Evolutionary conservation across 768 basidiomycete species (phyloP).

Genomic region (Pleurotus ostreatus): DNA sequence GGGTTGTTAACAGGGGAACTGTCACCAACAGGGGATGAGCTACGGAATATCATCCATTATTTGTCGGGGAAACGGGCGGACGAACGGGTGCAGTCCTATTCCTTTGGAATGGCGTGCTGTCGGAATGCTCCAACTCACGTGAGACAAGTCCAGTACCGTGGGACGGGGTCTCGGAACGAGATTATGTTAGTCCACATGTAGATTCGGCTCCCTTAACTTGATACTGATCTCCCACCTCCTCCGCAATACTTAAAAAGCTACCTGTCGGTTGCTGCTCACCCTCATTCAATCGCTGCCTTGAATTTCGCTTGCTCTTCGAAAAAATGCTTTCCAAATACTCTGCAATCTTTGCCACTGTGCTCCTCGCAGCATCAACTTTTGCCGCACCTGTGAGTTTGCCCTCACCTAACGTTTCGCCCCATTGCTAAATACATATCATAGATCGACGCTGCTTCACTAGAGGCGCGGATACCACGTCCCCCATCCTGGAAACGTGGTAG

Average conservation of each 20-base stretch:
- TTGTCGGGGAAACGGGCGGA: conserved; percentile 7
- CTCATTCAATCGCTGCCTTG: neutral
- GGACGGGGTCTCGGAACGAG: conserved; percentile 8
- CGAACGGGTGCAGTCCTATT: neutral
- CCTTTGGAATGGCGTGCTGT: too few species aligned
- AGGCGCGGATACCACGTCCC: conserved; percentile 14
- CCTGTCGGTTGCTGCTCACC: conserved; percentile 2
- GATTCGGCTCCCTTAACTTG: neutral
- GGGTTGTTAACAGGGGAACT: conserved; percentile 6
- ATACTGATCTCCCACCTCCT: conserved; percentile 6
- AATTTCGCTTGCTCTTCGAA: neutral
- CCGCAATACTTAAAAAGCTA: conserved; percentile 2
- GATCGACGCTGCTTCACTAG: conserved; percentile 13
- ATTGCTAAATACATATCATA: conserved; percentile 1
- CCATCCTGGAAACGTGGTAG: conserved; percentile 16
- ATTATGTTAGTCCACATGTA: conserved; percentile 4
- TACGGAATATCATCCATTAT: conserved; percentile 7
- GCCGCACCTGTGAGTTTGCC: neutral
- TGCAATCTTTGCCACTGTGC: neutral
- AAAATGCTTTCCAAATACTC: neutral
- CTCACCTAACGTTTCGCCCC: neutral
- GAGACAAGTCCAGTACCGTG: conserved; percentile 4
- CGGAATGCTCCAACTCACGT: conserved; percentile 5
- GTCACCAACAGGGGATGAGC: conserved; percentile 2
- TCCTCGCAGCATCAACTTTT: neutral